Conservation (phyloP, 768 basidiomycete genomes). For the Xerocomus brunneocitrinus region DNA sequence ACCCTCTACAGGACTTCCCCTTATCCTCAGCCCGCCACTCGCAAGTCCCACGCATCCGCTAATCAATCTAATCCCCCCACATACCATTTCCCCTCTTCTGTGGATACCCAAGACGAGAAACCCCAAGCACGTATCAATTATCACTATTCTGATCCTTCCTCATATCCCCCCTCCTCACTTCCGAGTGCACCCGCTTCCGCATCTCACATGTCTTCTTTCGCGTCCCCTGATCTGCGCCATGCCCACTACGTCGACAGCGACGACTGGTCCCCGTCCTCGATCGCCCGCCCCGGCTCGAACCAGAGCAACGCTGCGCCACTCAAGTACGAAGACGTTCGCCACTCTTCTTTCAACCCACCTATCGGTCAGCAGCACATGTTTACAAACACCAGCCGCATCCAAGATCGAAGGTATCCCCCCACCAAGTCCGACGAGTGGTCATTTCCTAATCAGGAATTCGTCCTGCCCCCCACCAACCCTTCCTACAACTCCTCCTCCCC, state of each 20-base stretch:
- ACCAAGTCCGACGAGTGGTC: conserved; percentile 69
- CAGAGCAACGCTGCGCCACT: conserved; percentile 44
- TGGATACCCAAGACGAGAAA: conserved; percentile 40
- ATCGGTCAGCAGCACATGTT: conserved; percentile 61
- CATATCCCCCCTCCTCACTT: conserved; percentile 46
- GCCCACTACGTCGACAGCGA: conserved; percentile 42
- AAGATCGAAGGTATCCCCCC: conserved; percentile 51
- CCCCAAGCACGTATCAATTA: conserved; percentile 32
- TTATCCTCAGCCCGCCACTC: conserved; percentile 47
- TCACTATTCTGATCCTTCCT: conserved; percentile 41
- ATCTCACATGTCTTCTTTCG: conserved; percentile 47
- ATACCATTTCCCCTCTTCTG: conserved; percentile 51
- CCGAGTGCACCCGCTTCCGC: conserved; percentile 51
- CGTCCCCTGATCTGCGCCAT: conserved; percentile 47
- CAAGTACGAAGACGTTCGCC: conserved; percentile 72
- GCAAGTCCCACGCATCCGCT: conserved; percentile 45
- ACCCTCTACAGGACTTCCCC: conserved; percentile 52
- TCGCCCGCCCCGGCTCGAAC: conserved; percentile 66
- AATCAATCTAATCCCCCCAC: conserved; percentile 38
- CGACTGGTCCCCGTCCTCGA: conserved; percentile 55
- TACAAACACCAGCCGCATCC: conserved; percentile 63
- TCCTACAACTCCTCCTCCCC: conserved; percentile 33
- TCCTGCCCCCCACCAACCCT: conserved; percentile 33
- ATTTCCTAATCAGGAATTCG: conserved; percentile 59
- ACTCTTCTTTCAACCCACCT: conserved; percentile 59